phyloP scores from a whole-genome alignment of 2,329 filamentous ascomycete species.

The Fusarium devonianum region DNA sequence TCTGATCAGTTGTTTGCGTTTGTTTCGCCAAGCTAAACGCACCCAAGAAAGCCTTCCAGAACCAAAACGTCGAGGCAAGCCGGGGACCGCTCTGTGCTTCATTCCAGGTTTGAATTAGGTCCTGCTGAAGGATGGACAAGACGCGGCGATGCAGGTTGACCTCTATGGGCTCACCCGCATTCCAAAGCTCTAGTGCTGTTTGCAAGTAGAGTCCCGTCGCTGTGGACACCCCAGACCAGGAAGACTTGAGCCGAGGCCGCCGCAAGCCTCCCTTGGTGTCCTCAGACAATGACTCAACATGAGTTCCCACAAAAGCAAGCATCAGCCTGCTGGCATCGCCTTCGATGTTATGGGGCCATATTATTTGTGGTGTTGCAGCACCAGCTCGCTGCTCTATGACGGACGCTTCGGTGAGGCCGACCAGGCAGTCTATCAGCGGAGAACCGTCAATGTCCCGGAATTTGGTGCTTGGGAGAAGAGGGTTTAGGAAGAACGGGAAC shows the following conservation, averaged over 20 bases:
- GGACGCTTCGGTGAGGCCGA: constrained; percentile 6
- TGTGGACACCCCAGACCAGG: constrained; percentile 27
- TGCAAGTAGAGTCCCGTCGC: constrained; percentile 25
- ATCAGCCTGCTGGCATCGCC: constrained; percentile 27
- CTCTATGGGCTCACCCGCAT: constrained; percentile 28
- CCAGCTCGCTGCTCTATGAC: background rate
- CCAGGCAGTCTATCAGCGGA: constrained; percentile 10
- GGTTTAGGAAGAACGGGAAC: constrained; percentile 30
- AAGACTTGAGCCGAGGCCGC: background rate
- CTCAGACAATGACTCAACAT: constrained; percentile 19
- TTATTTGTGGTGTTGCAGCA: background rate
- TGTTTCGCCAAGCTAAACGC: constrained; percentile 25
- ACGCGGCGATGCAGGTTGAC: constrained; percentile 16
- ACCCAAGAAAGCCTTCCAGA: constrained; percentile 34
- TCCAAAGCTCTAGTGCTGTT: constrained; percentile 21
- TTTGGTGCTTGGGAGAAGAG: background rate
- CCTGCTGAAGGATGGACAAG: constrained; percentile 18
- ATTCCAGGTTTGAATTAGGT: constrained; percentile 2
- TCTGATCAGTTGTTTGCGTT: background rate
- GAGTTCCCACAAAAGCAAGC: constrained; percentile 18
- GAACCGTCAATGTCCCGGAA: constrained; percentile 18
- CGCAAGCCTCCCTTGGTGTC: too few species aligned
- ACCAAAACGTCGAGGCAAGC: constrained; percentile 11
- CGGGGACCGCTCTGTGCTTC: background rate
- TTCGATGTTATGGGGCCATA: constrained; percentile 37